These are phyloP conservation scores for Populus hybrid DNA, from an alignment of 441 rosid species.

Conservation along the genomic window DNA sequence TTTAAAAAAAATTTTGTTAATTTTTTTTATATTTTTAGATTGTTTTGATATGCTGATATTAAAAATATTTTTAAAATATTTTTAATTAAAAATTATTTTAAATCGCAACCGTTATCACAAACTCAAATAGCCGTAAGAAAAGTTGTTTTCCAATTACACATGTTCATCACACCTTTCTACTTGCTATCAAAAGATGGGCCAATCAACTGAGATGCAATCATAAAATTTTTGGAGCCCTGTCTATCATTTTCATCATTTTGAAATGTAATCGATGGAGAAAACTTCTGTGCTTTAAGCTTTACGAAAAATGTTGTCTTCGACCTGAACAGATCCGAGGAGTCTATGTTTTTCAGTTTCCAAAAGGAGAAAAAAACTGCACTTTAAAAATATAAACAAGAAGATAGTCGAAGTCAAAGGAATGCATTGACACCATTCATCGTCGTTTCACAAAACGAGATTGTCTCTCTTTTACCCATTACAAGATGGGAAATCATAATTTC, in stretches of 20 bases:
- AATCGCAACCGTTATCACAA: too few relatives aligned
- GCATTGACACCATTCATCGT: not conserved
- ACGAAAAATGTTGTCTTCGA: not conserved
- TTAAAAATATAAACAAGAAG: not conserved
- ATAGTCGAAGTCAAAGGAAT: not conserved
- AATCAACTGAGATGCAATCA: not conserved
- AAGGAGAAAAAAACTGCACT: not conserved
- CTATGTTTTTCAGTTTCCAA: not conserved
- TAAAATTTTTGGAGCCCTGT: not conserved
- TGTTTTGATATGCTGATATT: accelerated
- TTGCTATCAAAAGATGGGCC: not conserved
- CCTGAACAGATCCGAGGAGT: not conserved
- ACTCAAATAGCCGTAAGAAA: too few relatives aligned
- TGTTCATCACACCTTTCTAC: not conserved
- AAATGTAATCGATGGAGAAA: not conserved
- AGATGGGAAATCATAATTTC: not conserved
- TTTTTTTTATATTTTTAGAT: too few relatives aligned
- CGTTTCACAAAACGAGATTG: not conserved
- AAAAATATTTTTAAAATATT: too few relatives aligned
- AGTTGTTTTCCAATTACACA: too few relatives aligned
- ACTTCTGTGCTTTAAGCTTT: not conserved
- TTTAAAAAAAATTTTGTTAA: too few relatives aligned
- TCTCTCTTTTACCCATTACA: not conserved
- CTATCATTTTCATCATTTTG: not conserved
- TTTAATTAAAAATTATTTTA: too few relatives aligned